Evolutionary conservation across 169 alveolate species (phyloP).

Genomic region (Plasmodium fragile): DNA sequence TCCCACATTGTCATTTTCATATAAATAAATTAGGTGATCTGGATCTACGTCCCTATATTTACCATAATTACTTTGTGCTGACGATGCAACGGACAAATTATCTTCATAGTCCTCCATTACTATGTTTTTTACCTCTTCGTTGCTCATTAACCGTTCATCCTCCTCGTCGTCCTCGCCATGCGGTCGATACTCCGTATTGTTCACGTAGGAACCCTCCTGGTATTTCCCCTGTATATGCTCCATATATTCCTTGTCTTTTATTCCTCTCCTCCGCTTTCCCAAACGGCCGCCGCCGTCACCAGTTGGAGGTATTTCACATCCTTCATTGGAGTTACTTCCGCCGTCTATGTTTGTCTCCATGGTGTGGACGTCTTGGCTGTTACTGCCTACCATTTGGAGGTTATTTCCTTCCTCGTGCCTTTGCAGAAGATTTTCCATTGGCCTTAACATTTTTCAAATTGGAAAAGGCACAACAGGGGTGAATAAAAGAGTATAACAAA

Average conservation of each 20-base stretch:
- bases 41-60: constrained; percentile 63
- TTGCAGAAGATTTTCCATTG: background rate
- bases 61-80: constrained; percentile 46
- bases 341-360: background rate
- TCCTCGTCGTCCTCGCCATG: background rate
- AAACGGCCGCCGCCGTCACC: background rate
- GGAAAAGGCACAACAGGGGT: background rate
- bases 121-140: background rate
- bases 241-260: background rate
- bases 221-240: background rate
- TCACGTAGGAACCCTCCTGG: background rate
- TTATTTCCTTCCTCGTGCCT: background rate
- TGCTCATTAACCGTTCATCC: background rate
- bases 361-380: background rate
- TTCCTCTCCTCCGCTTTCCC: constrained; percentile 5
- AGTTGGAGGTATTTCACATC: background rate
- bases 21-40: constrained; percentile 49
- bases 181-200: background rate
- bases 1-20: constrained; percentile 41
- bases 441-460: background rate
- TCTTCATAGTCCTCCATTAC: constrained; percentile 12
- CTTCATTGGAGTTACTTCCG: background rate
- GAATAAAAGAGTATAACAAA: background rate
- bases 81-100: constrained; percentile 20
- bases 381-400: background rate